Conservation (phyloP, 1,139 yeast species). For the Wickerhamomyces sp. region DNA sequence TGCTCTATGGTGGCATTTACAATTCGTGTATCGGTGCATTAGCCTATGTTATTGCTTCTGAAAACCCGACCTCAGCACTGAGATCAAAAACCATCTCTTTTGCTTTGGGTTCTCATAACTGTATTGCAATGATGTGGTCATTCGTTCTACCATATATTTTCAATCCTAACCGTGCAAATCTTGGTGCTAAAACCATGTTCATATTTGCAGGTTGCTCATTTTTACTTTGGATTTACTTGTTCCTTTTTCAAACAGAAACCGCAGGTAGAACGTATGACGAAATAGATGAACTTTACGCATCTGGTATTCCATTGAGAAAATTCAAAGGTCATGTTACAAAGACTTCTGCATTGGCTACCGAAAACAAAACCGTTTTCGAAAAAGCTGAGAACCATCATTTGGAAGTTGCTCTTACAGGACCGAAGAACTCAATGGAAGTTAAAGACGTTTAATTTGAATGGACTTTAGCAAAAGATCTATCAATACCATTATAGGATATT, state of each 20-base stretch:
- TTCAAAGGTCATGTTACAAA: constrained; percentile 13
- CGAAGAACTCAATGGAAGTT: no score
- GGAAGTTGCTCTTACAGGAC: no score
- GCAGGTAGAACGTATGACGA: constrained; percentile 37
- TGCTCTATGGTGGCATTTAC: constrained; percentile 31
- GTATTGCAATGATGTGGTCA: constrained; percentile 31
- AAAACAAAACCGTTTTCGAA: constrained; percentile 4
- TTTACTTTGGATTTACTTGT: constrained; percentile 27
- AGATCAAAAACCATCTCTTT: constrained; percentile 35
- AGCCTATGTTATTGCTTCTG: constrained; percentile 33
- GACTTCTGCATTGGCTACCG: constrained; percentile 1
- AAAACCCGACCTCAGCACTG: constrained; percentile 33
- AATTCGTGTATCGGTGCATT: constrained; percentile 30
- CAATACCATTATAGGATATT: no score
- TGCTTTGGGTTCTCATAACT: constrained; percentile 30
- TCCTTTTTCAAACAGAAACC: constrained; percentile 36
- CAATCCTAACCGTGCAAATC: constrained; percentile 38
- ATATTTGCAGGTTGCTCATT: constrained; percentile 35
- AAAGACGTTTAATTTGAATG: no score
- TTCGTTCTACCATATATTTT: constrained; percentile 39
- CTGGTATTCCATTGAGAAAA: constrained; percentile 28
- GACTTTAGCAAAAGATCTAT: no score
- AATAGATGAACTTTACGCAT: constrained; percentile 33
- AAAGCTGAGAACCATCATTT: constrained; percentile 3
- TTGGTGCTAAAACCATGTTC: constrained; percentile 42